phyloP scores from a whole-genome alignment of 116 monocot species.

The Thalassia testudinum region DNA sequence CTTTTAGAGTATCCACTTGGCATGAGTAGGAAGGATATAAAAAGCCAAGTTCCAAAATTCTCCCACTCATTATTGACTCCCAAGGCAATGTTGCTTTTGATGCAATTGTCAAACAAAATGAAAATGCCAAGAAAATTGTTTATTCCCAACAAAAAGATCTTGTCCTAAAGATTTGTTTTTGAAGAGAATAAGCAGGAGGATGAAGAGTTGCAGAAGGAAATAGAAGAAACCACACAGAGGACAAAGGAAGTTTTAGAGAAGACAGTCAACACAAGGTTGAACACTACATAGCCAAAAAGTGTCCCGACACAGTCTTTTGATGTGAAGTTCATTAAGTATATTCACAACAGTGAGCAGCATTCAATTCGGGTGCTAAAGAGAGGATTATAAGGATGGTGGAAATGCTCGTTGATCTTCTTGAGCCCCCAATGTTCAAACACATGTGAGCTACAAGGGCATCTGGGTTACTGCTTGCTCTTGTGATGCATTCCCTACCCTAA shows the following conservation, averaged over 20 bases:
- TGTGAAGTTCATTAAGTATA: conserved; percentile 90
- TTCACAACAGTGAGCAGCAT: conserved; percentile 82
- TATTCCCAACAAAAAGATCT: conserved; percentile 92
- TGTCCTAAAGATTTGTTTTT: conserved; percentile 46
- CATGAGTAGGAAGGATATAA: conserved; percentile 79
- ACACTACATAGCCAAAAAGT: conserved; percentile 91
- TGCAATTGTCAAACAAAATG: conserved; percentile 82
- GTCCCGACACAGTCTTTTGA: conserved; percentile 72
- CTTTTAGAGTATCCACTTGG: conserved; percentile 93
- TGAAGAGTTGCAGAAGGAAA: too few species aligned
- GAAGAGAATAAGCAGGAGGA: conserved; percentile 18
- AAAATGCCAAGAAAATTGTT: conserved; percentile 73
- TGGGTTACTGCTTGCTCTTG: conserved; percentile 83
- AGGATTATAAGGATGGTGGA: conserved; percentile 88
- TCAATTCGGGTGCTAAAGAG: conserved; percentile 94
- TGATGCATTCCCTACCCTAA: conserved; percentile 96
- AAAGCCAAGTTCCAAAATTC: conserved; percentile 71
- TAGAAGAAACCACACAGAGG: conserved; percentile 68
- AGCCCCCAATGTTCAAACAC: conserved; percentile 98
- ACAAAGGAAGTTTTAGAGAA: conserved; percentile 91
- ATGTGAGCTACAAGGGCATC: conserved; percentile 79
- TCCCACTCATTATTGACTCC: conserved; percentile 81
- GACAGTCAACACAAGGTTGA: conserved; percentile 76
- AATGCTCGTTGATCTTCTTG: conserved; percentile 87
- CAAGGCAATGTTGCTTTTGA: conserved; percentile 87